Conservation (phyloP, 129 eudicot species). For the Chrysanthemum lavandulifolium region DNA sequence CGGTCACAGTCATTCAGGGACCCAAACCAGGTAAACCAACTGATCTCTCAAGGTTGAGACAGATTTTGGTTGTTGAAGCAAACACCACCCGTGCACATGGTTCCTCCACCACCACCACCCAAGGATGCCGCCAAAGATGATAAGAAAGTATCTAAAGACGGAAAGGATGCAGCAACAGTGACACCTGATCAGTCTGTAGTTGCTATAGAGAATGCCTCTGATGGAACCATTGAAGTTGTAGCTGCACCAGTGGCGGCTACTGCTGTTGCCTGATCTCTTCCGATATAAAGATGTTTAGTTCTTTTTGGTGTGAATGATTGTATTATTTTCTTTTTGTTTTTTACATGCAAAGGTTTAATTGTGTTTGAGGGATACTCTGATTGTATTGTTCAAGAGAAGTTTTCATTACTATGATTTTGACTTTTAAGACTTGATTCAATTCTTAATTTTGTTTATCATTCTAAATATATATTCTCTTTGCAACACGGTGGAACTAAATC, state of each 20-base stretch:
- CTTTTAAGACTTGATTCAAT: constrained; percentile 19
- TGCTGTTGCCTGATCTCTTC: constrained; percentile 13
- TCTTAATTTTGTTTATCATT: constrained; percentile 11
- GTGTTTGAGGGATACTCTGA: constrained; percentile 11
- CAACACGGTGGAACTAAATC: too few species aligned
- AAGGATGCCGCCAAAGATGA: constrained; percentile 40
- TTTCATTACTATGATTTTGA: constrained; percentile 1
- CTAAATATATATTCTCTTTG: too few species aligned
- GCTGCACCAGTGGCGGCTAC: neutral
- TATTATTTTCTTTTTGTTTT: constrained; percentile 19
- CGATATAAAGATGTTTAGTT: neutral
- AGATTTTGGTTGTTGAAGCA: constrained; percentile 56
- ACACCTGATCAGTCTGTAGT: too few species aligned
- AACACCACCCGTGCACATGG: constrained; percentile 47
- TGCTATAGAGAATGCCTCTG: too few species aligned
- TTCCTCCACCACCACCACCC: constrained; percentile 30
- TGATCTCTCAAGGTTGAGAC: constrained; percentile 72
- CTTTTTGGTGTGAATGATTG: constrained; percentile 28
- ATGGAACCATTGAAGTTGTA: too few species aligned
- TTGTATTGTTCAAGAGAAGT: constrained; percentile 20
- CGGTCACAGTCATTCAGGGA: constrained; percentile 60
- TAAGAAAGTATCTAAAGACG: constrained; percentile 5
- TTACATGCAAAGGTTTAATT: constrained; percentile 12
- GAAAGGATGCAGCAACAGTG: too few species aligned
- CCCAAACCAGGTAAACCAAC: constrained; percentile 95